Evolutionary conservation across 148 eudicot genomes (phyloP).

Genomic region (Silene latifolia): DNA sequence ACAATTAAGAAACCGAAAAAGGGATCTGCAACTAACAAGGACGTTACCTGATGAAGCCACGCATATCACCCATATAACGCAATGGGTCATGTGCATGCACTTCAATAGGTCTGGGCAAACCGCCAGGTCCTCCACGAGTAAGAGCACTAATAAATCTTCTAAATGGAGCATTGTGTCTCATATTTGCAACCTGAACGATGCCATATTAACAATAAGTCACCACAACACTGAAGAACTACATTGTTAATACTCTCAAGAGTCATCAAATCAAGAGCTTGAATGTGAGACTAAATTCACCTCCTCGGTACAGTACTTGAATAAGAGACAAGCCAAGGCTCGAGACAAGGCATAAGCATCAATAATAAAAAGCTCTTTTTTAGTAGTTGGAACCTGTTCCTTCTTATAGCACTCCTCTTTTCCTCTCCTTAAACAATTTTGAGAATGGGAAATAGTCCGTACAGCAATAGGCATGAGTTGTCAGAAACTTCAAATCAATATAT

Average conservation of each 20-base stretch:
- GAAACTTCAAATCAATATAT: too few species aligned
- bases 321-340: too few species aligned
- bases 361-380: too few species aligned
- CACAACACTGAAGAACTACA: not conserved
- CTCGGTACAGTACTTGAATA: slow-evolving; percentile 96
- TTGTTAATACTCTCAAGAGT: not conserved
- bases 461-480: too few species aligned
- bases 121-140: slow-evolving; percentile 99
- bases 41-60: slow-evolving; percentile 90
- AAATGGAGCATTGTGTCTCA: slow-evolving; percentile 93
- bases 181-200: slow-evolving; percentile 72
- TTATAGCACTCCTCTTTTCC: too few species aligned
- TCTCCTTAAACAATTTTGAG: too few species aligned
- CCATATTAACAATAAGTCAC: not conserved
- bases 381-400: too few species aligned
- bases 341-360: too few species aligned
- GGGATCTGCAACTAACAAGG: not conserved
- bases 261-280: not conserved
- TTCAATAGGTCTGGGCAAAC: slow-evolving; percentile 98
- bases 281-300: slow-evolving; percentile 50
- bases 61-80: slow-evolving; percentile 97
- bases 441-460: too few species aligned
- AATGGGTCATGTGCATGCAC: slow-evolving; percentile 99
- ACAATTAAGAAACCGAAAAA: not conserved
- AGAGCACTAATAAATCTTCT: slow-evolving; percentile 97